These are phyloP conservation scores for Oryza longistaminata DNA, from an alignment of 176 grass and related monocot genomes.

Conservation along the genomic window DNA sequence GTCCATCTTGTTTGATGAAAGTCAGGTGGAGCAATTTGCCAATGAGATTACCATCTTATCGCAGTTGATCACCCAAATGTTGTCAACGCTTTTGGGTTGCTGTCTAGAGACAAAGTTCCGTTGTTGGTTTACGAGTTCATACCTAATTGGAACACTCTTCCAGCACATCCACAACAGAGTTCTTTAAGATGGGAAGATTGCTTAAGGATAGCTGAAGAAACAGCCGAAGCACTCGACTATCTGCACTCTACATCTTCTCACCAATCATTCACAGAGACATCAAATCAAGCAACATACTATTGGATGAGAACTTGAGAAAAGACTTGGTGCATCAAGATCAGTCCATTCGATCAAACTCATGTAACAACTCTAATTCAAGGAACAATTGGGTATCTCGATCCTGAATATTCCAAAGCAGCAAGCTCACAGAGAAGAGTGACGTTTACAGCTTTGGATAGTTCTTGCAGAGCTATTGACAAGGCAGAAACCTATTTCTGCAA, in stretches of 20 bases:
- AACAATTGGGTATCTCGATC: constrained; percentile 61
- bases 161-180: constrained; percentile 48
- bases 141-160: constrained; percentile 61
- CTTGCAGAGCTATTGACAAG: constrained; percentile 54
- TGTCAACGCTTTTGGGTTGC: constrained; percentile 60
- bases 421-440: constrained; percentile 55
- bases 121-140: constrained; percentile 64
- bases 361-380: constrained; percentile 64
- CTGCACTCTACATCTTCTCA: constrained; percentile 40
- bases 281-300: constrained; percentile 58
- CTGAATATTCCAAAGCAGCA: constrained; percentile 56
- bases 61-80: constrained; percentile 48
- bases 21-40: constrained; percentile 56
- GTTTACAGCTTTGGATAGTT: constrained; percentile 67
- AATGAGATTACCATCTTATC: constrained; percentile 61
- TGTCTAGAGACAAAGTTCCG: constrained; percentile 52
- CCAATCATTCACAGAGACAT: constrained; percentile 67
- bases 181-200: constrained; percentile 45
- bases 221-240: constrained; percentile 47
- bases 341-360: constrained; percentile 59
- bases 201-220: constrained; percentile 47
- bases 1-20: constrained; percentile 55
- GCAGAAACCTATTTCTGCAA: constrained; percentile 44
- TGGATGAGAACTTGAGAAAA: constrained; percentile 54
- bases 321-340: constrained; percentile 57